Base-by-base conservation (phyloP, 2,329 filamentous ascomycete species). In the Claviceps humidiphila region DNA sequence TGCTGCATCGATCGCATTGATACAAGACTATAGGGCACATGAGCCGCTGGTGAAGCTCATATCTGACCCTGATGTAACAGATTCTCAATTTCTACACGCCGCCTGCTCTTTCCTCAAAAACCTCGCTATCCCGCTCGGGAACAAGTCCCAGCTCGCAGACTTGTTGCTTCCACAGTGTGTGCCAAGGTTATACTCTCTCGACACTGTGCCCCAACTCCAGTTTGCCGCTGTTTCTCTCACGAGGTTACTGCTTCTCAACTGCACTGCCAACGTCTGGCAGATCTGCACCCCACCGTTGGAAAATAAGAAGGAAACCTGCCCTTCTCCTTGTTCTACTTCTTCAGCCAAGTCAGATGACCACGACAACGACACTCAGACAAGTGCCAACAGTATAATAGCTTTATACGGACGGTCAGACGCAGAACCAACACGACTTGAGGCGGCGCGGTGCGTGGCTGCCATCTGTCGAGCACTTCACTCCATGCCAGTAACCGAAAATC, bases 21-120 rank as follows among this genome's bases (percentile, higher is more conserved):
- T 83, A 1, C 62, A 68, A 9, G 62, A 55, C 3, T 61, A 71
- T 20, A 53, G 68, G 1, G 68, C 68, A 4, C 69, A 73, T 53
- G 59, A 71, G 7, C 71, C 74, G 0, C 66, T 84, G 2, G 61
- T 74, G 47, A 52, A 61, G 1, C 62, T 78, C 16, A 65, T 83
- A 20, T 61, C 68, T 8, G 63, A 74, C 26, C 59, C 67, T 0
- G 58, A 64, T 8, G 61, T 73, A 42, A 63, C 58, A 7, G 71
- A 76, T 55, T 62, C 72, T 1, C 77, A 81, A 55, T 72, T 81
- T 16, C 68, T 80, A 0, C 80, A 83, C 59, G 72, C 78, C 1
- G 67, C 71, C 2, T 68, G 84, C 17, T 75, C 78, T 7, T 82
- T 82, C 59, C 73, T 83, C 54, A 83, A 82, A 63, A 84, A 84